phyloP scores from a whole-genome alignment of 345 rosid species.

The Acer yangbiense region DNA sequence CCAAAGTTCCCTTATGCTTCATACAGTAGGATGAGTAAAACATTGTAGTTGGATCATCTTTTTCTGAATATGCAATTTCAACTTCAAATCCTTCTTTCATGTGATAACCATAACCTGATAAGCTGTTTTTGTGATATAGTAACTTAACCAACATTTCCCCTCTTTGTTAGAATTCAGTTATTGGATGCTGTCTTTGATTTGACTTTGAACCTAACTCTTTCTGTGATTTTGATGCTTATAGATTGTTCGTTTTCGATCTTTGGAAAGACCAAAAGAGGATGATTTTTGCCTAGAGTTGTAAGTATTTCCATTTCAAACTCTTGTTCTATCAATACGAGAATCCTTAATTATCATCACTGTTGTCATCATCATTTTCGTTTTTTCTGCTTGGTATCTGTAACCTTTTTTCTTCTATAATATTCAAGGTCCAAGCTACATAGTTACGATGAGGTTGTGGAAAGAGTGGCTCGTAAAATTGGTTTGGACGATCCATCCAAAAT shows the following conservation, averaged over 20 bases:
- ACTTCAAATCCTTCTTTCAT: conserved; percentile 1
- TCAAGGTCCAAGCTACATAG: conserved; percentile 83
- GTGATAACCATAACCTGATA: background rate
- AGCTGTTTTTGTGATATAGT: background rate
- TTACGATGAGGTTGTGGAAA: conserved; percentile 89
- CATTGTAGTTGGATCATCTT: background rate
- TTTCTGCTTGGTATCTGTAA: conserved; percentile 14
- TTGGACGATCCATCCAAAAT: conserved; percentile 88
- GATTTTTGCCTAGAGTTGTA: conserved; percentile 87
- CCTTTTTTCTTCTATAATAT: conserved; percentile 23
- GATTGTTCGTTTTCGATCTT: conserved; percentile 84
- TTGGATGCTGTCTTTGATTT: background rate
- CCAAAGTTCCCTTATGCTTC: background rate
- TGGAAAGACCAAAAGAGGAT: conserved; percentile 92
- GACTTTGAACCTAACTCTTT: conserved; percentile 17
- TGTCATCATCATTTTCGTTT: background rate
- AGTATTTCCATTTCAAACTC: conserved; percentile 34
- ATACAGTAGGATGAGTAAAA: background rate
- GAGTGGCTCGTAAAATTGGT: conserved; percentile 81
- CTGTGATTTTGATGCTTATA: conserved; percentile 30
- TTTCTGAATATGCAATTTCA: background rate
- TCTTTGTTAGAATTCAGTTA: conserved; percentile 2
- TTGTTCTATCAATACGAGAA: background rate
- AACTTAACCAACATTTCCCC: background rate
- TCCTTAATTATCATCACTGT: conserved; percentile 16